Percentiles rank a stretch among this genome's conserved stretches.
phyloP scores from a whole-genome alignment of 2,329 filamentous ascomycete genomes.

The Botrytis tulipae region DNA sequence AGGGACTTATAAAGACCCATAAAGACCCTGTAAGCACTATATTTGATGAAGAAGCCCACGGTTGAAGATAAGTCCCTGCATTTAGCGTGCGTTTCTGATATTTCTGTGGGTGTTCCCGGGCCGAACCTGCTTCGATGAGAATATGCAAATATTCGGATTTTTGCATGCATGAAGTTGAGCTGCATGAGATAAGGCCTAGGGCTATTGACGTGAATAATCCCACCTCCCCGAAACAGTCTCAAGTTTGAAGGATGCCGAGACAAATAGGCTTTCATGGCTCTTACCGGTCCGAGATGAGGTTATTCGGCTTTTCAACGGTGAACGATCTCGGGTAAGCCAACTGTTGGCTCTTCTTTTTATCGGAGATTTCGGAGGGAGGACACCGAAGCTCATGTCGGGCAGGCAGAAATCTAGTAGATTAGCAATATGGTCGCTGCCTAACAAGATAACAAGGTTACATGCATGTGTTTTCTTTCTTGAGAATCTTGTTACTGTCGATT shows the following conservation, averaged over 20 bases:
- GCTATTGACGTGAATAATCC: neutral
- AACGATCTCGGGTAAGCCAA: neutral
- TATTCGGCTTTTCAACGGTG: neutral
- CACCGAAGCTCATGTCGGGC: neutral
- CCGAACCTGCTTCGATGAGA: neutral
- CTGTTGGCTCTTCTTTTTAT: neutral
- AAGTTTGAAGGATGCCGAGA: conserved; percentile 1
- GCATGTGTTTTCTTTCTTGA: neutral
- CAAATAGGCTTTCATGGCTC: neutral
- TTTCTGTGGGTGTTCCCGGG: conserved; percentile 2
- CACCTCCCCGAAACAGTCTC: neutral
- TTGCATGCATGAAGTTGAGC: conserved; percentile 1
- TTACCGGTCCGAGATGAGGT: neutral
- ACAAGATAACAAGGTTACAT: neutral
- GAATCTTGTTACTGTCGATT: neutral
- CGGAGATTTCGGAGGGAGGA: neutral
- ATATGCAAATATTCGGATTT: neutral
- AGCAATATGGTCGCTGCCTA: neutral
- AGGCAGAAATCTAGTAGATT: neutral
- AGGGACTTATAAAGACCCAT: neutral
- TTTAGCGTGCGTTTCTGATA: neutral
- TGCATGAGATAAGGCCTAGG: neutral
- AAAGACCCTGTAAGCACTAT: neutral
- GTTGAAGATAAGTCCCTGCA: neutral
- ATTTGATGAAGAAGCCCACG: neutral